Percentiles rank a stretch among this genome's conserved stretches.
These are phyloP conservation scores for Vigna angularis DNA, from an alignment of 306 rosid species.

Conservation along the genomic window DNA sequence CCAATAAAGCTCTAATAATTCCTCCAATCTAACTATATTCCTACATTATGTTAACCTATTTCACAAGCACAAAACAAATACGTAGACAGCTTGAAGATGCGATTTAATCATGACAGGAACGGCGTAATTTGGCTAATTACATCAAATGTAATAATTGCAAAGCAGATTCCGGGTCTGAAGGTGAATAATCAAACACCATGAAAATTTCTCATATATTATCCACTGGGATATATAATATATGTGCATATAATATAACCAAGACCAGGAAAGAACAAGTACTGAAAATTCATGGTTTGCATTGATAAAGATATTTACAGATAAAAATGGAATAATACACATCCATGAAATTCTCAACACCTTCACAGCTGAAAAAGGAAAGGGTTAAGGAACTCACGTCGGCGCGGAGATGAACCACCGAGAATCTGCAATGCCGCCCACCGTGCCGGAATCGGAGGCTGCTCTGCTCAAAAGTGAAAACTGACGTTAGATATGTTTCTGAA, in stretches of 20 bases:
- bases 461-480: background rate
- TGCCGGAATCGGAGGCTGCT: background rate
- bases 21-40: background rate
- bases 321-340: background rate
- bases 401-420: background rate
- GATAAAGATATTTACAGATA: background rate
- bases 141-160: slow-evolving; percentile 69
- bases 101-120: slow-evolving; percentile 23
- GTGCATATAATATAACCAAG: background rate
- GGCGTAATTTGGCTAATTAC: slow-evolving; percentile 17
- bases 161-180: slow-evolving; percentile 66
- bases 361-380: background rate
- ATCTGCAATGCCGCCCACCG: background rate
- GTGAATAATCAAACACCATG: slow-evolving; percentile 79
- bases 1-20: too few species aligned
- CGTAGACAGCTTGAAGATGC: background rate
- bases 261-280: background rate
- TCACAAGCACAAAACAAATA: background rate
- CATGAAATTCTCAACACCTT: background rate
- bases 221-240: slow-evolving; percentile 41
- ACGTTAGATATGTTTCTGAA: background rate
- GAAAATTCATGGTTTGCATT: background rate
- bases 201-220: slow-evolving; percentile 93
- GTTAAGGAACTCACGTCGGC: background rate
- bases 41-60: background rate